Evolutionary conservation across 2,329 filamentous ascomycete genomes (phyloP).

Genomic region (Myrmaecium sp.): DNA sequence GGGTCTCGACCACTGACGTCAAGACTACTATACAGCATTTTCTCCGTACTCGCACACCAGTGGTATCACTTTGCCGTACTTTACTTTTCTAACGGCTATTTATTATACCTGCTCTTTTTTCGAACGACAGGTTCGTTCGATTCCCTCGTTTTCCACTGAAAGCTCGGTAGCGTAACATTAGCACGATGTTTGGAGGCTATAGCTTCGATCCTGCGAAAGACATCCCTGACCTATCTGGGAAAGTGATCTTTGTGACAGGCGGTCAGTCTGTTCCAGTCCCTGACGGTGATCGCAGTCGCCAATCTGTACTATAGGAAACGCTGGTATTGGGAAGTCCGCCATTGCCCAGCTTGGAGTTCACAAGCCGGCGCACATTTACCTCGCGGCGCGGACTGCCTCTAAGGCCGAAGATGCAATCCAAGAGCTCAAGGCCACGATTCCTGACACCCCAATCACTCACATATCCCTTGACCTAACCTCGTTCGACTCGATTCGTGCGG

Average conservation of each 20-base stretch:
- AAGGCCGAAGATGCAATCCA: slow-evolving; percentile 25
- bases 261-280: slow-evolving; percentile 9
- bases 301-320: slow-evolving; percentile 18
- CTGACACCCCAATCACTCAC: slow-evolving; percentile 19
- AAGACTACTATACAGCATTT: no score
- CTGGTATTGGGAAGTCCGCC: slow-evolving; percentile 30
- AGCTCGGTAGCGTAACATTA: no score
- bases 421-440: slow-evolving; percentile 19
- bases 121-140: no score
- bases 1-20: no score
- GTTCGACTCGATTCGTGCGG: slow-evolving; percentile 22
- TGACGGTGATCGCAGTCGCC: neutral
- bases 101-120: no score
- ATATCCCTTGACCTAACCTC: slow-evolving; percentile 26
- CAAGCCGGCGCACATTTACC: slow-evolving; percentile 27
- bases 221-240: slow-evolving; percentile 24
- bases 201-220: no score
- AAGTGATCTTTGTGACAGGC: slow-evolving; percentile 28
- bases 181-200: no score
- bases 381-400: slow-evolving; percentile 26
- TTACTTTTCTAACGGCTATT: no score
- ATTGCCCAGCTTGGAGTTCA: slow-evolving; percentile 27
- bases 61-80: no score
- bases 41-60: no score
- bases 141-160: no score